phyloP scores from a whole-genome alignment of 805 yeast genomes.

The Peterozyma toletana region DNA sequence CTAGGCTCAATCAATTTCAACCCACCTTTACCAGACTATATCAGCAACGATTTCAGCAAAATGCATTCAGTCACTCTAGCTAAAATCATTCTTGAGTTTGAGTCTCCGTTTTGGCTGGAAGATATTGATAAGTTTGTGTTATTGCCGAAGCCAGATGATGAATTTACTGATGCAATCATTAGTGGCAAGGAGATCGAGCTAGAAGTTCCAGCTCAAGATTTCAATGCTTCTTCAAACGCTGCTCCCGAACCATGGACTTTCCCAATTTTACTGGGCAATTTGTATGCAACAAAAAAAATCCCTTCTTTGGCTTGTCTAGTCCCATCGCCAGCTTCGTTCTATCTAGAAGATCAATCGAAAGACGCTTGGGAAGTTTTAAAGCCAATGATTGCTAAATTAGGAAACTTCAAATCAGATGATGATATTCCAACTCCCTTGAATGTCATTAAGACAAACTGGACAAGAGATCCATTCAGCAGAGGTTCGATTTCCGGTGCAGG shows the following conservation, averaged over 20 bases:
- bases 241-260: constrained; percentile 19
- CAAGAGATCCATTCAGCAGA: constrained; percentile 40
- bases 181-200: constrained; percentile 1
- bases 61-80: constrained; percentile 36
- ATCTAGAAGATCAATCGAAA: constrained; percentile 31
- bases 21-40: constrained; percentile 29
- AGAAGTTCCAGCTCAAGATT: constrained; percentile 8
- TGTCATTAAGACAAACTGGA: constrained; percentile 35
- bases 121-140: constrained; percentile 23
- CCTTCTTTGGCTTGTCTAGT: constrained; percentile 38
- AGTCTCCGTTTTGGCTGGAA: constrained; percentile 36
- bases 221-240: constrained; percentile 8
- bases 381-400: constrained; percentile 29
- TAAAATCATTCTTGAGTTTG: constrained; percentile 40
- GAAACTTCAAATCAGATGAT: constrained; percentile 13
- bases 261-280: constrained; percentile 22
- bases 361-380: constrained; percentile 38
- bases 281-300: constrained; percentile 19
- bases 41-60: constrained; percentile 19
- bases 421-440: constrained; percentile 19
- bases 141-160: constrained; percentile 20
- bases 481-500: constrained; percentile 40
- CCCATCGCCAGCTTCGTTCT: constrained; percentile 43
- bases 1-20: constrained; percentile 23
- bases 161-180: constrained; percentile 11